Base-by-base conservation (phyloP, 805 yeast genomes). In the Hanseniaspora thailandica region DNA sequence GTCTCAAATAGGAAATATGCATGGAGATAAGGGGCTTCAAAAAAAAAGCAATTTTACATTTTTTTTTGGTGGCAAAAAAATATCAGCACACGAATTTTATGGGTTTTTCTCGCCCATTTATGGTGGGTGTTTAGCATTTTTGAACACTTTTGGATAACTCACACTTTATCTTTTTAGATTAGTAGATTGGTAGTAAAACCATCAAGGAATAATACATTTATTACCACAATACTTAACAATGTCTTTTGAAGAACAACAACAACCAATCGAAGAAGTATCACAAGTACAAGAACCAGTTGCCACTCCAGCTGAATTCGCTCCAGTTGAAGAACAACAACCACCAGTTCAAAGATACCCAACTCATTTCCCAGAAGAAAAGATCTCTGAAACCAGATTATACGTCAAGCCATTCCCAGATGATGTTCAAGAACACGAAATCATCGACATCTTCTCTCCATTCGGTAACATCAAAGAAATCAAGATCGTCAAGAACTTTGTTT, bases 401-500 rank as follows among this genome's bases (percentile, higher is more conserved):
- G 81, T 78, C 57, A 78, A 82, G 76, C 84, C 84, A 39, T 73
- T 79, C 62, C 77, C 78, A 59, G 74, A 71, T 49, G 82, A 77
- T 57, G 72, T 68, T 39, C 69, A 66, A 56, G 75, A 71, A 57
- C 78, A 81, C 57, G 85, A 82, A 62, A 69, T 84, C 53, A 82
- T 81, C 69, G 86, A 78, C 55, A 80, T 80, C 64, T 84, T 84
- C 64, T 66, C 79, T 20, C 75, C 78, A 54, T 75, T 74, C 56
- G 94, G 90, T 60, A 76, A 83, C 47, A 70, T 84, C 61, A 72
- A 74, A 57, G 87, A 82, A 63, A 78, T 82, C 51, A 80, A 80
- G 65, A 69, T 84, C 60, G 74, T 82, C 75, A 82, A 84, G 62
- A 96, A 96, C 41, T 85, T 81, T 63, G 97, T 94, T 25, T 89